These are phyloP conservation scores for Plenodomus tracheiphilus DNA, from an alignment of 2,329 filamentous ascomycete genomes.

Conservation along the genomic window DNA sequence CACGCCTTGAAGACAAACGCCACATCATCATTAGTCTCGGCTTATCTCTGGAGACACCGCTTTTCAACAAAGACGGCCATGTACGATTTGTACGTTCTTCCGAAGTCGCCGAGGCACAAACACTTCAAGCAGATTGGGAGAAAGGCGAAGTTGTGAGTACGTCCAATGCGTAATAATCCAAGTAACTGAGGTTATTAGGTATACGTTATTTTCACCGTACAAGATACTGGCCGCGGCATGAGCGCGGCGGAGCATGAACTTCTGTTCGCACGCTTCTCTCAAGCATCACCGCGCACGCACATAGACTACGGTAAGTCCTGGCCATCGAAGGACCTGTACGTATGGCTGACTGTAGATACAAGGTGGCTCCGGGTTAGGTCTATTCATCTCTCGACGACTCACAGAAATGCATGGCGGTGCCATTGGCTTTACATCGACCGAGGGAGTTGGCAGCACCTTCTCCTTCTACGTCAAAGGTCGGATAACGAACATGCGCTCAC, in stretches of 20 bases:
- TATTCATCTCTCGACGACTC: slow-evolving; percentile 36
- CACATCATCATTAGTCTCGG: slow-evolving; percentile 44
- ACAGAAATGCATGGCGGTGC: slow-evolving; percentile 38
- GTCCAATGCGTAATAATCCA: background rate
- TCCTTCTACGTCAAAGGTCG: slow-evolving; percentile 37
- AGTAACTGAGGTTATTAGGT: slow-evolving; percentile 9
- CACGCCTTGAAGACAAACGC: slow-evolving; percentile 39
- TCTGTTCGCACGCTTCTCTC: slow-evolving; percentile 38
- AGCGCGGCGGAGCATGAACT: slow-evolving; percentile 41
- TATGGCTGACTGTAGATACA: slow-evolving; percentile 15
- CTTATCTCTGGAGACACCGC: slow-evolving; percentile 34
- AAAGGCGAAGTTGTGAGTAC: slow-evolving; percentile 21
- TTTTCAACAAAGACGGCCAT: slow-evolving; percentile 31
- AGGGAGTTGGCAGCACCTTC: slow-evolving; percentile 34
- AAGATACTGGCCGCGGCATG: slow-evolving; percentile 47
- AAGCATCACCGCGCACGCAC: slow-evolving; percentile 38
- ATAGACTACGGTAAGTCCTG: slow-evolving; percentile 38
- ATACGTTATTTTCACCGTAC: slow-evolving; percentile 43
- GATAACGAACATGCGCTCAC: slow-evolving; percentile 4
- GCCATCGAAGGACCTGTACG: background rate
- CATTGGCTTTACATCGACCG: slow-evolving; percentile 31
- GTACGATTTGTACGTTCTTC: slow-evolving; percentile 16
- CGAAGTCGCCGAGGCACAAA: slow-evolving; percentile 12
- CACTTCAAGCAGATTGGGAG: slow-evolving; percentile 39
- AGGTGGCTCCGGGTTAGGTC: slow-evolving; percentile 35